These are phyloP conservation scores for Penicillium sp. DNA, from an alignment of 2,329 filamentous ascomycete species.

Conservation along the genomic window DNA sequence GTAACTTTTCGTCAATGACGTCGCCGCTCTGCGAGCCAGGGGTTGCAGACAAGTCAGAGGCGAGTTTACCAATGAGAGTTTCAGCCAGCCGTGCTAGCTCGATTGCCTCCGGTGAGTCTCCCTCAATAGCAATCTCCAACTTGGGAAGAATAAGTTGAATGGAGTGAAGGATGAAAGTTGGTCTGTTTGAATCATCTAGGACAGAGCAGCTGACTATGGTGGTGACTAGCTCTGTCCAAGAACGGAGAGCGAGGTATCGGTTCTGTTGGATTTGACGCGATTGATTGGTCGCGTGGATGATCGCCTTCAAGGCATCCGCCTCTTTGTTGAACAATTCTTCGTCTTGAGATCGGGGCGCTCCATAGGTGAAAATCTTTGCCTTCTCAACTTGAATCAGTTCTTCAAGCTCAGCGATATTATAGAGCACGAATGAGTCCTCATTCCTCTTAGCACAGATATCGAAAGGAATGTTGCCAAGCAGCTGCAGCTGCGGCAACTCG, in stretches of 20 bases:
- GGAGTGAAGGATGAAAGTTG: constrained; percentile 79
- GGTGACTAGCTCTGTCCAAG: constrained; percentile 82
- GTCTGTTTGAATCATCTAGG: constrained; percentile 70
- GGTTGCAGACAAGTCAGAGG: constrained; percentile 35
- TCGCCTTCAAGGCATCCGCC: constrained; percentile 37
- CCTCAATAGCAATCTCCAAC: constrained; percentile 73
- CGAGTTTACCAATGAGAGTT: constrained; percentile 56
- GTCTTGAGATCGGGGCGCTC: constrained; percentile 47
- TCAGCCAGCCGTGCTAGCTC: constrained; percentile 76
- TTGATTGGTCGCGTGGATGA: constrained; percentile 44
- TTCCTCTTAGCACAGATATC: constrained; percentile 63
- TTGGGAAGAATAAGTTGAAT: constrained; percentile 87
- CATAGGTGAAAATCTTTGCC: constrained; percentile 38
- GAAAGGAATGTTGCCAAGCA: constrained; percentile 68
- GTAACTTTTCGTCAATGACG: constrained; percentile 82
- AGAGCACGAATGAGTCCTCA: constrained; percentile 54
- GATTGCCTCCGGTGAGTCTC: constrained; percentile 68
- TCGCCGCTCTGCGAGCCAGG: constrained; percentile 58
- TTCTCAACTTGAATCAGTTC: constrained; percentile 67
- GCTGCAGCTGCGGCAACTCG: constrained; percentile 56
- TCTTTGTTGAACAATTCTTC: constrained; percentile 45
- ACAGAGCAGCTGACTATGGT: constrained; percentile 82
- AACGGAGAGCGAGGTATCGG: constrained; percentile 69
- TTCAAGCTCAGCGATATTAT: constrained; percentile 69
- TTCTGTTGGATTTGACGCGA: constrained; percentile 37